A percentile compares a stretch with the other conserved stretches of the same genome.
phyloP scores from a whole-genome alignment of 2,329 filamentous ascomycete genomes.

The Colletotrichum sp. region DNA sequence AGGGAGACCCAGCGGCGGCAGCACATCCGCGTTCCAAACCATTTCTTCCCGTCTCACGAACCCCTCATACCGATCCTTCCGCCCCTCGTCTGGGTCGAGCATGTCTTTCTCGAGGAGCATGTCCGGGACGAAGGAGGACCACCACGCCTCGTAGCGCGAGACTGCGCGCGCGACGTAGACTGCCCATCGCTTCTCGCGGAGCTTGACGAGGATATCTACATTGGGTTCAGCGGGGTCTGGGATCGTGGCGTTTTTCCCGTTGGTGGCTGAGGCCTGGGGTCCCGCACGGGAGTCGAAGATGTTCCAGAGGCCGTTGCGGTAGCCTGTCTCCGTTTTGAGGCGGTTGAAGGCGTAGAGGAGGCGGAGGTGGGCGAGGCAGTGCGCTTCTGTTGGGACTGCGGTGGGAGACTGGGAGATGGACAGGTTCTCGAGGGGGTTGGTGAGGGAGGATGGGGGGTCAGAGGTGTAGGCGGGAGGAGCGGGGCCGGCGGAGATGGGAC shows the following conservation, averaged over 20 bases:
- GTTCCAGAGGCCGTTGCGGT: constrained; percentile 64
- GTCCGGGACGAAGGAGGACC: constrained; percentile 39
- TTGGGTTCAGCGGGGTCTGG: rapidly evolving
- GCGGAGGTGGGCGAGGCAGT: constrained; percentile 60
- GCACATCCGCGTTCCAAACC: constrained; percentile 37
- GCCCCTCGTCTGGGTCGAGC: constrained; percentile 6
- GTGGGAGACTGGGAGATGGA: background rate
- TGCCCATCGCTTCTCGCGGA: constrained; percentile 72
- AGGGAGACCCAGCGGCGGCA: constrained; percentile 53
- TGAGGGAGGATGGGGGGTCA: background rate
- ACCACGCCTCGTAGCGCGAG: constrained; percentile 68
- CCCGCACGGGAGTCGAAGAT: constrained; percentile 50
- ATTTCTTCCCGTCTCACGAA: constrained; percentile 31
- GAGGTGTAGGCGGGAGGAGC: background rate
- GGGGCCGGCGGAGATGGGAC: background rate
- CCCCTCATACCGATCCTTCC: constrained; percentile 24
- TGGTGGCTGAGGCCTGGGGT: constrained; percentile 3
- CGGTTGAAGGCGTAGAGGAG: constrained; percentile 67
- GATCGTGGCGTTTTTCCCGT: background rate
- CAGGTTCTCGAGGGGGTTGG: background rate
- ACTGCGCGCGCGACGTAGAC: constrained; percentile 68
- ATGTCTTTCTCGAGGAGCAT: constrained; percentile 32
- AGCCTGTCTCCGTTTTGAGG: constrained; percentile 64
- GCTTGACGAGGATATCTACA: constrained; percentile 44
- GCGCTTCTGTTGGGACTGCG: background rate